Percentiles rank a stretch among this genome's conserved stretches.
These are phyloP conservation scores for Aspergillus nomiae DNA, from an alignment of 2,329 filamentous ascomycete genomes.

Conservation along the genomic window DNA sequence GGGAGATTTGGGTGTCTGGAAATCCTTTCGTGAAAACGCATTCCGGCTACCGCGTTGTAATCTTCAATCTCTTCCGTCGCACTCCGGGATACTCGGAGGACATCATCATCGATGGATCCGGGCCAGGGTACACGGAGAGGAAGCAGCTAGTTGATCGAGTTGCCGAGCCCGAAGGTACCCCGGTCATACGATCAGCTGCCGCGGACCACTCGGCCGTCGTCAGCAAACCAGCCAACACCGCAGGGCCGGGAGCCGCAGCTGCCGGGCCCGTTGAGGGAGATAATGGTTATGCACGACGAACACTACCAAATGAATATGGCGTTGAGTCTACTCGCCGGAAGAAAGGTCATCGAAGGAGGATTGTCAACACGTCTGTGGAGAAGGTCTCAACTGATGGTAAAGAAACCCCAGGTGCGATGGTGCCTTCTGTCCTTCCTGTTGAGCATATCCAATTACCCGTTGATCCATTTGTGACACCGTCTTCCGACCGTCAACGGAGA, in stretches of 20 bases:
- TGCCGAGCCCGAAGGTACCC: conserved; percentile 73
- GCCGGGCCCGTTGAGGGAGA: conserved; percentile 9
- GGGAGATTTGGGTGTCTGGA: conserved; percentile 87
- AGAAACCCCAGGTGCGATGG: conserved; percentile 28
- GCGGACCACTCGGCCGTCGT: conserved; percentile 67
- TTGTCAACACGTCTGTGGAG: conserved; percentile 58
- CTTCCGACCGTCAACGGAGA: conserved; percentile 33
- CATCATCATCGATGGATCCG: conserved; percentile 80
- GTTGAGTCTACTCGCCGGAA: conserved; percentile 42
- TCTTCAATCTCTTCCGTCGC: conserved; percentile 93
- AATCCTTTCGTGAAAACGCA: conserved; percentile 92
- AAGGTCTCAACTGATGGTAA: conserved; percentile 38
- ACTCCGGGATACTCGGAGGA: conserved; percentile 90
- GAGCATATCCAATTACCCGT: conserved; percentile 32
- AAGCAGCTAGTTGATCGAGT: conserved; percentile 81
- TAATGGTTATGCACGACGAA: conserved; percentile 16
- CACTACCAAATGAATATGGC: conserved; percentile 27
- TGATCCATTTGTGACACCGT: conserved; percentile 25
- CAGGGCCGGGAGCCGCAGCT: conserved; percentile 16
- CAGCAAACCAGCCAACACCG: conserved; percentile 59
- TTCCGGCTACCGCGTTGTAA: conserved; percentile 78
- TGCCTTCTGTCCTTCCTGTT: conserved; percentile 32
- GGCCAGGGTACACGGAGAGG: conserved; percentile 81
- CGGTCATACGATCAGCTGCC: conserved; percentile 71
- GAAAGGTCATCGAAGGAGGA: conserved; percentile 58